A percentile compares a stretch with the other conserved stretches of the same genome.
Evolutionary conservation across 441 rosid species (phyloP).

Genomic region (Gossypium lobatum): DNA sequence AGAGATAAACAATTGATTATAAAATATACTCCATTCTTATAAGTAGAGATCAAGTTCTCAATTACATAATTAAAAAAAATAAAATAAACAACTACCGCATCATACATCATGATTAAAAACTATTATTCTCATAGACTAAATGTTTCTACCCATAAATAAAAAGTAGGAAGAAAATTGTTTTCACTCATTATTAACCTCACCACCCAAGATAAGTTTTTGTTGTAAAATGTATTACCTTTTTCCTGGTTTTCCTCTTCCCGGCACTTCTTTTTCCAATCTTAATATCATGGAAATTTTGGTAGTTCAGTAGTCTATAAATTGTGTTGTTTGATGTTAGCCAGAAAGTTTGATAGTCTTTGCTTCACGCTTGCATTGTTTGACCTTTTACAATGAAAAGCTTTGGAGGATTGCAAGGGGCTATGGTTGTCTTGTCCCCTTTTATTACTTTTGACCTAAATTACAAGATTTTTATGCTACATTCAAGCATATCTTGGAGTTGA

Average conservation of each 20-base stretch:
- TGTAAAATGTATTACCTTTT: neutral
- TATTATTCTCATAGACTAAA: too few relatives aligned
- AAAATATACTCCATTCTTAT: too few relatives aligned
- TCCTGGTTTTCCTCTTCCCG: neutral
- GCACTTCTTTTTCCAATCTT: neutral
- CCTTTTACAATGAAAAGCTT: neutral
- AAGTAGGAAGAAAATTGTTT: too few relatives aligned
- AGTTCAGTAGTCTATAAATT: neutral
- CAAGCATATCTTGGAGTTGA: neutral
- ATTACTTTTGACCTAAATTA: neutral
- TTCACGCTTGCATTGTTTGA: conserved; percentile 17
- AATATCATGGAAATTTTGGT: neutral
- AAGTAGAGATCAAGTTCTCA: too few relatives aligned
- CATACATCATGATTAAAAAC: too few relatives aligned
- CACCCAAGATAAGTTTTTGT: neutral
- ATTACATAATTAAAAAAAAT: too few relatives aligned
- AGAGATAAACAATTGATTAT: too few relatives aligned
- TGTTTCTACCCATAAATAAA: too few relatives aligned
- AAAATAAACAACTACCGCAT: too few relatives aligned
- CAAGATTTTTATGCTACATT: neutral
- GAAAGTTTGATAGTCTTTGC: neutral
- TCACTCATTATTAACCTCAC: neutral
- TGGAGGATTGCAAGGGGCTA: neutral
- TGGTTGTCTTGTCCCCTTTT: conserved; percentile 1
- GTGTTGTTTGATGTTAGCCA: neutral